Evolutionary conservation across 768 basidiomycete species (phyloP), one percentile per base, ranked within the genome.

Genomic region (Lyophyllum shimeji): DNA sequence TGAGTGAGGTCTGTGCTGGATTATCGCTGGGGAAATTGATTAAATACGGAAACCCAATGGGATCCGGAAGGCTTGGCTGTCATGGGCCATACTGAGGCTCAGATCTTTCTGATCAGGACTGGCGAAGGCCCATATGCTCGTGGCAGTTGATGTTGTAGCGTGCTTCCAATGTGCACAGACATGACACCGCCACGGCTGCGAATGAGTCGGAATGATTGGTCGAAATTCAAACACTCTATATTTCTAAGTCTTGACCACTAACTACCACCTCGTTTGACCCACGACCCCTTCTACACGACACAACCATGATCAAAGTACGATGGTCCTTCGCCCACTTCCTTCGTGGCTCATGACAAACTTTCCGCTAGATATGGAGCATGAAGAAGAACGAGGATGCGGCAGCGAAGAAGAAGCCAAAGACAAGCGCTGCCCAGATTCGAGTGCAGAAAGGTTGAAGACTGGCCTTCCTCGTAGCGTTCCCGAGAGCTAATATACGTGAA

Each of bases 371-470:
- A 67, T 98, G 97, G 90, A 93, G 88, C 63, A 94, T 99, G 90
- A 98, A 98, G 87, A 98, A 98, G 87, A 92, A 89, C 66, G 94
- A 98, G 79, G 93, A 98, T 67, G 92, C 92, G 53, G 94, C 95
- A 52, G 88, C 93, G 6, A 98, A 94, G 90, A 96, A 86, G 85
- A 93, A 90, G 81, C 97, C 97, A 43, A 98, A 96, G 85, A 97
- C 94, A 44, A 93, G 92, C 67, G 96, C 97, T 15, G 97, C 97
- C 25, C 95, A 98, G 74, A 91, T 99, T 71, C 85, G 97, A 55
- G 96, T 99, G n/a, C 97, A 99, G 82, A 99, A 98, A 81, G 97
- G 97, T 94, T 58, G 55, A 77, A 62, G 23, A 18, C 20, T 50
- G 37, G n/a, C 61, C 59, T 40, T 43, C 9, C 21, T 60, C n/a